Evolutionary conservation across 306 rosid species (phyloP).

Genomic region (Astragalus membranaceus): DNA sequence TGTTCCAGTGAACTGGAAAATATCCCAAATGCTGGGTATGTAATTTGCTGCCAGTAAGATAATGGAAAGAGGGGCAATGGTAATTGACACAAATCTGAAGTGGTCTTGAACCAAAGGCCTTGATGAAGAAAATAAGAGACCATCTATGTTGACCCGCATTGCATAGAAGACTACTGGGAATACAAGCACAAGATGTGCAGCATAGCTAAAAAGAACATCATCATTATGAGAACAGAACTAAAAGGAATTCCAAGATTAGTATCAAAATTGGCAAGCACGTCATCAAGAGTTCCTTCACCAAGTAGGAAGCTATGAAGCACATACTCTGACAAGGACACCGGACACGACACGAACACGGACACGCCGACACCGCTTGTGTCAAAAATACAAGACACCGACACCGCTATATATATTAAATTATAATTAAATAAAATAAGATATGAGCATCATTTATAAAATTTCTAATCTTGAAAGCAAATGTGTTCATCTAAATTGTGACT

Average conservation of each 20-base stretch:
- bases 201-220: slow-evolving; percentile 73
- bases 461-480: too few relatives aligned
- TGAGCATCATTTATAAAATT: too few relatives aligned
- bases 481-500: too few relatives aligned
- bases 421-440: too few relatives aligned
- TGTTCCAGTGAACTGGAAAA: slow-evolving; percentile 49
- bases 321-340: too few relatives aligned
- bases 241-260: slow-evolving; percentile 75
- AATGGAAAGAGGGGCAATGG: slow-evolving; percentile 28
- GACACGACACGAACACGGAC: too few relatives aligned
- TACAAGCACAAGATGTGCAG: slow-evolving; percentile 89
- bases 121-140: slow-evolving; percentile 60
- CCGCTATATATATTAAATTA: too few relatives aligned
- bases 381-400: too few relatives aligned
- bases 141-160: slow-evolving; percentile 68
- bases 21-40: slow-evolving; percentile 66
- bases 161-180: slow-evolving; percentile 79
- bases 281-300: slow-evolving; percentile 81
- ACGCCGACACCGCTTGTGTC: too few relatives aligned
- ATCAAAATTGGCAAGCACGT: slow-evolving; percentile 85
- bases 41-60: slow-evolving; percentile 46
- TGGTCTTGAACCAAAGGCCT: slow-evolving; percentile 61
- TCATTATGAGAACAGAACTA: slow-evolving; percentile 62
- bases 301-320: too few relatives aligned
- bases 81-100: slow-evolving; percentile 50